Evolutionary conservation across 441 rosid genomes (phyloP).

Genomic region (Brassica hybrid): DNA sequence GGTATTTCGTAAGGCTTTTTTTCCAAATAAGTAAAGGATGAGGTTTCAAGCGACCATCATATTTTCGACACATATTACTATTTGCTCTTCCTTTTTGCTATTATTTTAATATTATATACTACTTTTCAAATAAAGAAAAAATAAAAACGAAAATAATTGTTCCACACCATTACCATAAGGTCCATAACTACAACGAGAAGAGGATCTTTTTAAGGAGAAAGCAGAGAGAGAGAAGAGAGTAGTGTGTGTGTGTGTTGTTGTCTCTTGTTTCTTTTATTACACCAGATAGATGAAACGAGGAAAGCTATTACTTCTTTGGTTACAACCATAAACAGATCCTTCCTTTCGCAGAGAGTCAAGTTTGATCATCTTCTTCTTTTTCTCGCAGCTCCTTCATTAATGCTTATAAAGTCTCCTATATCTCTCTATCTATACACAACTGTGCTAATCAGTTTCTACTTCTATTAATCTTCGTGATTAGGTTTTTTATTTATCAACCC

Average conservation of each 20-base stretch:
- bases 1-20: slow-evolving; percentile 21
- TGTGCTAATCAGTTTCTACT: slow-evolving; percentile 9
- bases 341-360: slow-evolving; percentile 31
- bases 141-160: not conserved
- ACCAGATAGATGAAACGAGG: slow-evolving; percentile 43
- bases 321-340: slow-evolving; percentile 40
- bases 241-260: slow-evolving; percentile 25
- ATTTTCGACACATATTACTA: slow-evolving; percentile 42
- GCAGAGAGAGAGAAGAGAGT: slow-evolving; percentile 33
- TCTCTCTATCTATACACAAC: slow-evolving; percentile 4
- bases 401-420: slow-evolving; percentile 4
- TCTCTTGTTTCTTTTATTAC: slow-evolving; percentile 39
- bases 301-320: slow-evolving; percentile 38
- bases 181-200: slow-evolving; percentile 40
- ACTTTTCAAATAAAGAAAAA: not conserved
- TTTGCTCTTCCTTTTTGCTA: not conserved
- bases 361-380: slow-evolving; percentile 28
- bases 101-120: slow-evolving; percentile 17
- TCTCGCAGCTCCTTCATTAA: slow-evolving; percentile 9
- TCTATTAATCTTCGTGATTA: slow-evolving; percentile 18
- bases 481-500: slow-evolving; percentile 5
- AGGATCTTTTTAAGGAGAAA: slow-evolving; percentile 38
- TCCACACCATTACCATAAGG: slow-evolving; percentile 43
- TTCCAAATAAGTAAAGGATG: slow-evolving; percentile 23
- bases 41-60: slow-evolving; percentile 46